phyloP scores from a whole-genome alignment of 139 green algal species.

The Closterium sp. region DNA sequence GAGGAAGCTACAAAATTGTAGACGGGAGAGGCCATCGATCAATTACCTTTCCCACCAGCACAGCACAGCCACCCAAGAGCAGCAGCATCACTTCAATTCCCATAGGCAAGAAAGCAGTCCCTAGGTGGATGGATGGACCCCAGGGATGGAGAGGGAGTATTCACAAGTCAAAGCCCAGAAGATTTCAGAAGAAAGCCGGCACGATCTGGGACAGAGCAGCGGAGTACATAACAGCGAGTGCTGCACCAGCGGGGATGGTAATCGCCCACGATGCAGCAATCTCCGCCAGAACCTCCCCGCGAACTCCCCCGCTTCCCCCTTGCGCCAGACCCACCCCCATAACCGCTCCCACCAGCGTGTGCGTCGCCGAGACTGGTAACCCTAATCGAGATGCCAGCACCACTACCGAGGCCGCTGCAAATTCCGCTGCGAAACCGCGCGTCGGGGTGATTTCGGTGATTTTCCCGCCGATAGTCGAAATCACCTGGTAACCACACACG shows the following conservation, averaged over 20 bases:
- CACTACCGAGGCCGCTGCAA: constrained; percentile 23
- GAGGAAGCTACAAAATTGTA: not conserved
- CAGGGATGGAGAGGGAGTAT: no score
- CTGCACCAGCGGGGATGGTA: constrained; percentile 32
- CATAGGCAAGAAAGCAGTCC: no score
- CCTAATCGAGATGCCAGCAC: constrained; percentile 42
- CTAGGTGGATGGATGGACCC: no score
- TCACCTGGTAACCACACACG: constrained; percentile 44
- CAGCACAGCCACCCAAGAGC: no score
- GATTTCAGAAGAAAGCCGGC: not conserved
- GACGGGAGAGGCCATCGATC: not conserved
- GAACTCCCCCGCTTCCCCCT: constrained; percentile 7
- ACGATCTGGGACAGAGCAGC: not conserved
- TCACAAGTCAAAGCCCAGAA: no score
- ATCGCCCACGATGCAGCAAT: constrained; percentile 41
- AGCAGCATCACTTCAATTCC: no score
- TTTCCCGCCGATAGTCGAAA: constrained; percentile 43
- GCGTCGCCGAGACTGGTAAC: constrained; percentile 40
- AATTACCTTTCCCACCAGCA: not conserved
- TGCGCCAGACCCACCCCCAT: constrained; percentile 34
- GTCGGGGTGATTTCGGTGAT: constrained; percentile 46
- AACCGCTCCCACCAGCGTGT: constrained; percentile 38
- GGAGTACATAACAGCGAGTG: constrained; percentile 13
- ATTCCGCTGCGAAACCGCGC: constrained; percentile 35
- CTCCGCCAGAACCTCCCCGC: constrained; percentile 23